These are phyloP conservation scores for Candida gorgasii DNA, from an alignment of 805 yeast genomes.

Conservation along the genomic window DNA sequence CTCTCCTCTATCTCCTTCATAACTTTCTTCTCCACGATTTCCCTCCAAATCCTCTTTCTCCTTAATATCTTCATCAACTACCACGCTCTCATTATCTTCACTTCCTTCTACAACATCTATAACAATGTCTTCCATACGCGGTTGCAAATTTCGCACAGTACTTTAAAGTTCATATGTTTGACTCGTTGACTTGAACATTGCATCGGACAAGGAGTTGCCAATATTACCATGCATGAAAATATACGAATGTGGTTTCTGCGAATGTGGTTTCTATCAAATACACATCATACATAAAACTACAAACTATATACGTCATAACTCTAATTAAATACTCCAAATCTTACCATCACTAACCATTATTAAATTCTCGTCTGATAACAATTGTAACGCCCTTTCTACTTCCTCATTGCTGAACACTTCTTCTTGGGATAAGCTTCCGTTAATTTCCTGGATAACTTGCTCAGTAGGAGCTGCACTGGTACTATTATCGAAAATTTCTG, in stretches of 20 bases:
- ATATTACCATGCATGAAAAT: too few relatives aligned
- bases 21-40: background rate
- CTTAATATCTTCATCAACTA: background rate
- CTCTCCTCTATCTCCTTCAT: background rate
- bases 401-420: constrained; percentile 35
- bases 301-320: too few relatives aligned
- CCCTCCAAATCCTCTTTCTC: constrained; percentile 9
- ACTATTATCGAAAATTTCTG: constrained; percentile 34
- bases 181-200: too few relatives aligned
- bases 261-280: too few relatives aligned
- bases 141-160: background rate
- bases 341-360: constrained; percentile 40
- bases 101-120: background rate
- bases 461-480: constrained; percentile 34
- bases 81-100: background rate
- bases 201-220: too few relatives aligned
- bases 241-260: too few relatives aligned
- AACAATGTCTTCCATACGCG: constrained; percentile 5
- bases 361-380: constrained; percentile 37
- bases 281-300: background rate
- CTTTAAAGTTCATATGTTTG: too few relatives aligned
- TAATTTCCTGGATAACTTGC: constrained; percentile 31
- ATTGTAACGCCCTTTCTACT: constrained; percentile 30
- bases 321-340: constrained; percentile 33
- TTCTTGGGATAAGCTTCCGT: constrained; percentile 40